Evolutionary conservation across 768 basidiomycete genomes (phyloP).

Genomic region (Albatrellus ellisii): DNA sequence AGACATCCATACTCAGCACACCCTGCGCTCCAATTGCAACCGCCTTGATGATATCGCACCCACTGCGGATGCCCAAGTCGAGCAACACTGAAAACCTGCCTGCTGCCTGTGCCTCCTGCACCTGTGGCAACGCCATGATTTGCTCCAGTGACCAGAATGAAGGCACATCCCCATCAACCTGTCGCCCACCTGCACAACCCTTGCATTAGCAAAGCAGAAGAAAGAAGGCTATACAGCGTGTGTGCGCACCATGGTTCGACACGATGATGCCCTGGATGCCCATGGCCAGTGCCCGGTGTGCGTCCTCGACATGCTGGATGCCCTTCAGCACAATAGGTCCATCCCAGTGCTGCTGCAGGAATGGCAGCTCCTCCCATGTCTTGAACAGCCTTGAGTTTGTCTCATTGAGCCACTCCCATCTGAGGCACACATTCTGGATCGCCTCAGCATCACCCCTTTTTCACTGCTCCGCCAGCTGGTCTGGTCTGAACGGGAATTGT

Average conservation of each 20-base stretch:
- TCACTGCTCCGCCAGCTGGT: slow-evolving; percentile 28
- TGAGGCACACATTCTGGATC: slow-evolving; percentile 30
- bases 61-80: slow-evolving; percentile 74
- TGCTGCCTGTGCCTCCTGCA: slow-evolving; percentile 40
- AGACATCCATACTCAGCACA: slow-evolving; percentile 45
- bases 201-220: too few species aligned
- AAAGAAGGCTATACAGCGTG: too few species aligned
- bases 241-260: slow-evolving; percentile 57
- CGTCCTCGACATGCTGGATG: slow-evolving; percentile 59
- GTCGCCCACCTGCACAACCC: slow-evolving; percentile 41
- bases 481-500: slow-evolving; percentile 47
- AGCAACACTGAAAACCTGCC: slow-evolving; percentile 62
- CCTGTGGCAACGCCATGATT: slow-evolving; percentile 49
- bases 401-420: slow-evolving; percentile 50
- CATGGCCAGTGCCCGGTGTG: slow-evolving; percentile 49
- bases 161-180: slow-evolving; percentile 68
- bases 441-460: slow-evolving; percentile 35
- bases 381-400: slow-evolving; percentile 47
- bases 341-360: slow-evolving; percentile 63
- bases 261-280: slow-evolving; percentile 66
- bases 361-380: slow-evolving; percentile 59
- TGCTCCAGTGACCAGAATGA: slow-evolving; percentile 58
- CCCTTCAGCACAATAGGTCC: slow-evolving; percentile 71
- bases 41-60: slow-evolving; percentile 75
- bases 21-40: slow-evolving; percentile 78